Conservation (phyloP, 208 protist genomes). For the Chromosphaera perkinsii region DNA sequence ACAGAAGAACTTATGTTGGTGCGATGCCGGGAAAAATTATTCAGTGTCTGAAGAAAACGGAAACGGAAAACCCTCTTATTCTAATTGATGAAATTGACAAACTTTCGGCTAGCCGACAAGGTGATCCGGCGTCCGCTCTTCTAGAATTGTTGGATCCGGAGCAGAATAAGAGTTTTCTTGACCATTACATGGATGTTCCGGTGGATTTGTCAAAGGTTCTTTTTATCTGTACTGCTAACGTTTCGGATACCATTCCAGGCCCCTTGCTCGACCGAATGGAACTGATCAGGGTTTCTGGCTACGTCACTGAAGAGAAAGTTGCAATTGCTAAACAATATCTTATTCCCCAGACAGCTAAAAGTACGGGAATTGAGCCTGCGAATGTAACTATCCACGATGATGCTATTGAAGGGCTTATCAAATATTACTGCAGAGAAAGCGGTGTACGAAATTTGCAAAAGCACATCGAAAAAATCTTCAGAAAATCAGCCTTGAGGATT, state of each 20-base stretch:
- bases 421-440: slow-evolving; percentile 66
- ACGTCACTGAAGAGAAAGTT: slow-evolving; percentile 65
- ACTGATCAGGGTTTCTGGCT: slow-evolving; percentile 65
- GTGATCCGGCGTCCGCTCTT: slow-evolving; percentile 70
- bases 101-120: slow-evolving; percentile 51
- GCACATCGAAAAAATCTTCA: slow-evolving; percentile 68
- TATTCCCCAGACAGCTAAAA: slow-evolving; percentile 38
- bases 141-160: slow-evolving; percentile 76
- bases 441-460: slow-evolving; percentile 75
- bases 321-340: slow-evolving; percentile 65
- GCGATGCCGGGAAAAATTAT: slow-evolving; percentile 78
- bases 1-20: slow-evolving; percentile 65
- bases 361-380: not conserved
- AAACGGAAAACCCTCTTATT: slow-evolving; percentile 73
- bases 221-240: slow-evolving; percentile 78
- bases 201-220: slow-evolving; percentile 70
- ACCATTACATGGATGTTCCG: slow-evolving; percentile 76
- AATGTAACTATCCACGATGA: slow-evolving; percentile 23
- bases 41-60: slow-evolving; percentile 62
- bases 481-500: slow-evolving; percentile 39
- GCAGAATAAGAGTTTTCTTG: slow-evolving; percentile 74
- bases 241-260: slow-evolving; percentile 63
- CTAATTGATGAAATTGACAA: slow-evolving; percentile 85
- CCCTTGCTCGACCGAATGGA: slow-evolving; percentile 80
- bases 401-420: slow-evolving; percentile 49